A percentile compares a stretch with the other conserved stretches of the same genome.
Evolutionary conservation across 148 eudicot species (phyloP).

Genomic region (Simmondsia chinensis): DNA sequence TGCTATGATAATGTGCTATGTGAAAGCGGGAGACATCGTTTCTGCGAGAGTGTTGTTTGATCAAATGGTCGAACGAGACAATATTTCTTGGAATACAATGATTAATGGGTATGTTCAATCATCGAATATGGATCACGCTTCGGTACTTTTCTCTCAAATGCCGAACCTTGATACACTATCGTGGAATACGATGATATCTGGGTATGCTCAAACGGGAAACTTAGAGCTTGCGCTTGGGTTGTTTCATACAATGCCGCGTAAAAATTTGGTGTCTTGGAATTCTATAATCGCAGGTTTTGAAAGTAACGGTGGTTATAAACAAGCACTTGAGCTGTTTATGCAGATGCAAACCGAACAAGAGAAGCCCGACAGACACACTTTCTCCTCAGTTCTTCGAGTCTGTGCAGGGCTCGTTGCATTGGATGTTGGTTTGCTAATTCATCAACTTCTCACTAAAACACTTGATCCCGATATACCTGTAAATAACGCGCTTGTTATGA

Average conservation of each 20-base stretch:
- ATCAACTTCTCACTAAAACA: slow-evolving; percentile 32
- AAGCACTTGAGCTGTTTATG: slow-evolving; percentile 30
- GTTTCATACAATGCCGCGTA: slow-evolving; percentile 30
- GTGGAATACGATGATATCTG: slow-evolving; percentile 45
- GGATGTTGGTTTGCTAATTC: slow-evolving; percentile 38
- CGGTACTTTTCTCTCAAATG: slow-evolving; percentile 35
- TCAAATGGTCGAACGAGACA: slow-evolving; percentile 33
- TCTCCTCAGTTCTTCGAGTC: slow-evolving; percentile 39
- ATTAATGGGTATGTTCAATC: slow-evolving; percentile 36
- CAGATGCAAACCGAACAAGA: slow-evolving; percentile 31
- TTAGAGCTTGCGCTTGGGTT: slow-evolving; percentile 29
- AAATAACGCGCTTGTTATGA: slow-evolving; percentile 43
- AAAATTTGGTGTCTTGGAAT: slow-evolving; percentile 43
- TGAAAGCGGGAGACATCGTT: slow-evolving; percentile 28
- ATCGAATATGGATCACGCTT: slow-evolving; percentile 40
- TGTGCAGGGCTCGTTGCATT: slow-evolving; percentile 26
- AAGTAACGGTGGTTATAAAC: slow-evolving; percentile 31
- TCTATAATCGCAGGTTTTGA: slow-evolving; percentile 36
- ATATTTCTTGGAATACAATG: slow-evolving; percentile 46
- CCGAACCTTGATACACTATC: slow-evolving; percentile 40
- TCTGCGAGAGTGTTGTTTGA: slow-evolving; percentile 39
- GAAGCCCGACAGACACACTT: slow-evolving; percentile 42
- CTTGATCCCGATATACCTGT: slow-evolving; percentile 30
- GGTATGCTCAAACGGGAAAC: slow-evolving; percentile 34
- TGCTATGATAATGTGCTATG: slow-evolving; percentile 54